Conservation (phyloP, 2,329 filamentous ascomycete species). For the Colletotrichum graminicola region DNA sequence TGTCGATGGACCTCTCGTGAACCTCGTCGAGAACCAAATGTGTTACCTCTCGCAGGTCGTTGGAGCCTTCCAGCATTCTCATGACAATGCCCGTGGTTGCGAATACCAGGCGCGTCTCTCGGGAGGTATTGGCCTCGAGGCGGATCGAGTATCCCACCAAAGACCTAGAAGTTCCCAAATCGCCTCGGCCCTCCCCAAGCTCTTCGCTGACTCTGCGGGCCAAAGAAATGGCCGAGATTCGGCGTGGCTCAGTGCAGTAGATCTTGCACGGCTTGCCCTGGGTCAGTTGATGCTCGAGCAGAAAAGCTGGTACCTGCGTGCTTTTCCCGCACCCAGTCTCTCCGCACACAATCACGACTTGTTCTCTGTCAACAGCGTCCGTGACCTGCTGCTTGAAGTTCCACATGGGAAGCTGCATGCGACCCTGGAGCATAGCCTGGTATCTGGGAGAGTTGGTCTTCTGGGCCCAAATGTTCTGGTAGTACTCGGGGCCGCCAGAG, state of each 20-base stretch:
- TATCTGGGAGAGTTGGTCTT: constrained; percentile 72
- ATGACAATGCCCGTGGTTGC: constrained; percentile 95
- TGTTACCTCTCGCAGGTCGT: constrained; percentile 88
- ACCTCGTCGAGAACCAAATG: constrained; percentile 98
- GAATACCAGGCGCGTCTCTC: constrained; percentile 87
- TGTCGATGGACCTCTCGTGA: constrained; percentile 95
- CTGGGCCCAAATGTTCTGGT: constrained; percentile 70
- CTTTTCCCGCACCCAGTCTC: constrained; percentile 98
- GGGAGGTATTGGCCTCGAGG: constrained; percentile 86
- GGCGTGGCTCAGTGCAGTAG: constrained; percentile 93
- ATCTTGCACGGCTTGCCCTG: constrained; percentile 88
- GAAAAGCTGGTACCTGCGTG: constrained; percentile 94
- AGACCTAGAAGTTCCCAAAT: constrained; percentile 85
- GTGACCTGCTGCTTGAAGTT: constrained; percentile 84
- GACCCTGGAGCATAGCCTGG: constrained; percentile 81
- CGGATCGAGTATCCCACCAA: constrained; percentile 95
- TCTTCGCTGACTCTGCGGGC: constrained; percentile 95
- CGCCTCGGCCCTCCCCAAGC: constrained; percentile 84
- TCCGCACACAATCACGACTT: constrained; percentile 93
- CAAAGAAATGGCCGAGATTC: constrained; percentile 95
- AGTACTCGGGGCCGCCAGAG: constrained; percentile 59
- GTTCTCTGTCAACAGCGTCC: constrained; percentile 79
- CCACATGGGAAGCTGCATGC: constrained; percentile 91
- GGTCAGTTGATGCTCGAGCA: constrained; percentile 88
- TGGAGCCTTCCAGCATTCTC: constrained; percentile 92